These are phyloP conservation scores for Phytophthora foliorum DNA, from an alignment of 352 stramenopile genomes.

Conservation along the genomic window DNA sequence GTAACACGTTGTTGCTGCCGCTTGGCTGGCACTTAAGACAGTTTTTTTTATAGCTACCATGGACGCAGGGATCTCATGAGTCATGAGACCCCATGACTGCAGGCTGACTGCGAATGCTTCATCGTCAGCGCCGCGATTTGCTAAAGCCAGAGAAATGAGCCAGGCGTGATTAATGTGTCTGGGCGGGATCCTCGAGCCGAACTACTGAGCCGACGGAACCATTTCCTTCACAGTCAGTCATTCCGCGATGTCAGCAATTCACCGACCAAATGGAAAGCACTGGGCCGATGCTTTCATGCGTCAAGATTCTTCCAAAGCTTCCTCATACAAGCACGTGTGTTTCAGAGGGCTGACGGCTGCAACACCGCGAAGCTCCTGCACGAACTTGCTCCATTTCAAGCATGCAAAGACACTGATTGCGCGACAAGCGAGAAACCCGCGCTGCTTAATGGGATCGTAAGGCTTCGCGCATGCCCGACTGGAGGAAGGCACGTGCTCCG, in stretches of 20 bases:
- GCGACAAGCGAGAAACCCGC: constrained; percentile 5
- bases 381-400: not conserved
- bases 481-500: constrained; percentile 31
- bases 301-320: constrained; percentile 18
- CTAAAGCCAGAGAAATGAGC: constrained; percentile 22
- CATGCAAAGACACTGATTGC: constrained; percentile 9
- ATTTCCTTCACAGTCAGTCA: constrained; percentile 9
- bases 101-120: constrained; percentile 13
- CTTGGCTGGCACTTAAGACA: too few species aligned
- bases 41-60: too few species aligned
- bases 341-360: constrained; percentile 2
- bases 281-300: not conserved
- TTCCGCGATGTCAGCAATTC: not conserved
- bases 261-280: not conserved
- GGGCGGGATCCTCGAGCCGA: not conserved
- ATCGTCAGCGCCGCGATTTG: constrained; percentile 17
- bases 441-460: not conserved
- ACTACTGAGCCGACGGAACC: too few species aligned
- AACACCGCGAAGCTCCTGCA: not conserved
- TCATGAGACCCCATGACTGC: not conserved
- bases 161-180: constrained; percentile 13
- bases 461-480: too few species aligned
- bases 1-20: too few species aligned
- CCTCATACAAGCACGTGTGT: not conserved
- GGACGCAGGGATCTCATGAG: not conserved